These are phyloP conservation scores for Brassica napus DNA, from an alignment of 345 rosid species.

Conservation along the genomic window Da-Ae NC_063450.1:50659501-50660000, in stretches of 20 bases:
- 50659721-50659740: conserved; percentile 5
- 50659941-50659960: background rate
- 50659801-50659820: conserved; percentile 13
- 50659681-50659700: conserved; percentile 25
- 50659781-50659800: conserved; percentile 14
- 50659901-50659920: background rate
- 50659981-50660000: background rate
- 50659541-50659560: conserved; percentile 52
- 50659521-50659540: conserved; percentile 85
- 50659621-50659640: conserved; percentile 28
- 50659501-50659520: conserved; percentile 55
- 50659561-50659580: conserved; percentile 20
- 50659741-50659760: conserved; percentile 22
- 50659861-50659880: conserved; percentile 43
- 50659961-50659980: background rate
- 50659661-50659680: conserved; percentile 25
- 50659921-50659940: conserved; percentile 19
- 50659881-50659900: conserved; percentile 34
- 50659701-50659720: conserved; percentile 35
- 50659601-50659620: conserved; percentile 24
- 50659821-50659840: conserved; percentile 25
- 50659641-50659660: conserved; percentile 5
- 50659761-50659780: conserved; percentile 23
- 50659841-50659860: conserved; percentile 31
- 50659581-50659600: conserved; percentile 40